Conservation (phyloP, 75 land plant species). For the Chamaecyparis obtusa region DNA sequence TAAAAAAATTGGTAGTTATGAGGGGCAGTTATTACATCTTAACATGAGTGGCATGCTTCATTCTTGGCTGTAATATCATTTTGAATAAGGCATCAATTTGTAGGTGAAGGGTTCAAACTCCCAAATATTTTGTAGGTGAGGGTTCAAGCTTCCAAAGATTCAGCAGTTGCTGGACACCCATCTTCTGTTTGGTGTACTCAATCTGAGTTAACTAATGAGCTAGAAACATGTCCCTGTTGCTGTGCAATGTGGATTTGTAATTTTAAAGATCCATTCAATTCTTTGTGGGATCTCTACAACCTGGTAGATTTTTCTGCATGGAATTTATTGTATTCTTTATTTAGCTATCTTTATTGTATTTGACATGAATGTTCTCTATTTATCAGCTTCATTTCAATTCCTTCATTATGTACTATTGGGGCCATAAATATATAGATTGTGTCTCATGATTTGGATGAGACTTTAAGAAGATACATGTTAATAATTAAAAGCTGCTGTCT, state of each 20-base stretch:
- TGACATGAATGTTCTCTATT: not conserved
- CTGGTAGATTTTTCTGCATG: not conserved
- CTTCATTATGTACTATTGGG: not conserved
- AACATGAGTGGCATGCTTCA: too few relatives aligned
- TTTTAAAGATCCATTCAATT: not conserved
- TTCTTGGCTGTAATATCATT: too few relatives aligned
- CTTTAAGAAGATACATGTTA: not conserved
- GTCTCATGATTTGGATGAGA: not conserved
- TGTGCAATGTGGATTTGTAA: not conserved
- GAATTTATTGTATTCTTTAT: not conserved
- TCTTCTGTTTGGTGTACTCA: not conserved
- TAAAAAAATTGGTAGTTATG: too few relatives aligned
- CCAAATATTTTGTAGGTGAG: not conserved
- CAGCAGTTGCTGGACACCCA: not conserved
- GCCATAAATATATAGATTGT: not conserved
- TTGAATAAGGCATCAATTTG: too few relatives aligned
- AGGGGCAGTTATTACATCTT: too few relatives aligned
- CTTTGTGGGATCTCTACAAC: not conserved
- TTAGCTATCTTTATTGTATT: not conserved
- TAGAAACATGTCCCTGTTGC: not conserved
- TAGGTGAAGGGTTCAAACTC: not conserved
- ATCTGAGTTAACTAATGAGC: not conserved
- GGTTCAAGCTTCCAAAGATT: not conserved
- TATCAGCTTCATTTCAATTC: not conserved
- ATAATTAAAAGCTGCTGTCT: slow-evolving; percentile 2